Percentiles rank a stretch among this genome's conserved stretches.
Evolutionary conservation across 2,329 filamentous ascomycete species (phyloP).

Genomic region (Fusarium sp.): DNA sequence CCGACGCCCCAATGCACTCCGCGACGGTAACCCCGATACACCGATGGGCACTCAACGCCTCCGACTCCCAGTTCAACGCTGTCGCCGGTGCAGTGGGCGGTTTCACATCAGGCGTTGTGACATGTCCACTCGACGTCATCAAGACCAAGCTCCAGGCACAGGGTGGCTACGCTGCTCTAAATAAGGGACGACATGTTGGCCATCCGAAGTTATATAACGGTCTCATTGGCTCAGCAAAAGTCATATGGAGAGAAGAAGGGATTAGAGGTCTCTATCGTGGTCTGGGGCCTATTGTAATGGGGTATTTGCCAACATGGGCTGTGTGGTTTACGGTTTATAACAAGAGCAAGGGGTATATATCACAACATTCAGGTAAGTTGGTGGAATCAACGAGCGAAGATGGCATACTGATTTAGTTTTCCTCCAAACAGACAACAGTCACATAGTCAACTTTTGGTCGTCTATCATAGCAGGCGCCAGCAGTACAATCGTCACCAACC

Average conservation of each 20-base stretch:
- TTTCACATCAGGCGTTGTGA: constrained; percentile 92
- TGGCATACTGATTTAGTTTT: constrained; percentile 29
- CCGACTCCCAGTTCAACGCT: constrained; percentile 79
- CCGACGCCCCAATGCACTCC: constrained; percentile 53
- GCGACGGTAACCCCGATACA: constrained; percentile 61
- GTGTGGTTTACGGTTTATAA: constrained; percentile 99
- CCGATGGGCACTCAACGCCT: constrained; percentile 68
- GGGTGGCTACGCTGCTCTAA: constrained; percentile 77
- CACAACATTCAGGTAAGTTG: constrained; percentile 71
- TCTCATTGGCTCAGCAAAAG: constrained; percentile 84
- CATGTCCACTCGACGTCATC: constrained; percentile 97
- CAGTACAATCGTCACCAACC: constrained; percentile 94
- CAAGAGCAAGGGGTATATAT: constrained; percentile 81
- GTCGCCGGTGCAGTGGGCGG: constrained; percentile 90
- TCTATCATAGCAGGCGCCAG: constrained; percentile 91
- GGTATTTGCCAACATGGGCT: constrained; percentile 97
- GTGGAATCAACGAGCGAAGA: not conserved
- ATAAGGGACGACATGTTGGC: constrained; percentile 62
- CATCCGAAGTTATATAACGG: constrained; percentile 81
- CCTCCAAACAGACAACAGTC: constrained; percentile 72
- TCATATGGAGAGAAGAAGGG: constrained; percentile 91
- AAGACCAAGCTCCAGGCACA: constrained; percentile 98
- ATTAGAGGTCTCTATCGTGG: constrained; percentile 92
- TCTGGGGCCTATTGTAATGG: constrained; percentile 91
- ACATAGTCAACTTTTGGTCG: constrained; percentile 86